Evolutionary conservation across 306 rosid species (phyloP).

Genomic region (Prinsepia uniflora): DNA sequence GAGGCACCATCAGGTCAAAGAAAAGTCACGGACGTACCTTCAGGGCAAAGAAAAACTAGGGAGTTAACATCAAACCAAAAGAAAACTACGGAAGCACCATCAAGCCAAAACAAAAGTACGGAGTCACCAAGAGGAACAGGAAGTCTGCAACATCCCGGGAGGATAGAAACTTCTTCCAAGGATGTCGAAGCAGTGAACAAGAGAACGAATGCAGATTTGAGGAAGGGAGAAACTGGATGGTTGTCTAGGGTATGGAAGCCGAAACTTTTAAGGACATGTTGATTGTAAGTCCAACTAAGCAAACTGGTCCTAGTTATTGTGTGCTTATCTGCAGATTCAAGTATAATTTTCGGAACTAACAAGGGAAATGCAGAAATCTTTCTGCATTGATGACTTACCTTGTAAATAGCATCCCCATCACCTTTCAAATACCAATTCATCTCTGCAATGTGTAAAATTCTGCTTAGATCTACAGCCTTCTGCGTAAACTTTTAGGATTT

Average conservation of each 20-base stretch:
- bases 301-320: conserved; percentile 8
- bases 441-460: not conserved
- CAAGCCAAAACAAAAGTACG: conserved; percentile 4
- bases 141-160: conserved; percentile 43
- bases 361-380: not conserved
- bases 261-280: conserved; percentile 55
- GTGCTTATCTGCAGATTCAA: not conserved
- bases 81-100: conserved; percentile 32
- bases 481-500: not conserved
- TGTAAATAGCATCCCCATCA: conserved; percentile 7
- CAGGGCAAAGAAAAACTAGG: conserved; percentile 7
- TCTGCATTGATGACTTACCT: not conserved
- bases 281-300: conserved; percentile 31
- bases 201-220: conserved; percentile 36
- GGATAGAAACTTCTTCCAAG: conserved; percentile 38
- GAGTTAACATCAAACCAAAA: conserved; percentile 33
- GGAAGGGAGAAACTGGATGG: conserved; percentile 53
- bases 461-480: not conserved
- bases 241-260: conserved; percentile 48
- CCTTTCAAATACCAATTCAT: not conserved
- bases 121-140: conserved; percentile 36
- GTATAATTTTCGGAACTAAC: conserved; percentile 17
- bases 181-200: conserved; percentile 38
- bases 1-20: conserved; percentile 35
- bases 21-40: not conserved